Percentiles rank a stretch among this genome's conserved stretches.
These are phyloP conservation scores for Teunomyces funiuensis DNA, from an alignment of 805 yeast genomes.

Conservation along the genomic window DNA sequence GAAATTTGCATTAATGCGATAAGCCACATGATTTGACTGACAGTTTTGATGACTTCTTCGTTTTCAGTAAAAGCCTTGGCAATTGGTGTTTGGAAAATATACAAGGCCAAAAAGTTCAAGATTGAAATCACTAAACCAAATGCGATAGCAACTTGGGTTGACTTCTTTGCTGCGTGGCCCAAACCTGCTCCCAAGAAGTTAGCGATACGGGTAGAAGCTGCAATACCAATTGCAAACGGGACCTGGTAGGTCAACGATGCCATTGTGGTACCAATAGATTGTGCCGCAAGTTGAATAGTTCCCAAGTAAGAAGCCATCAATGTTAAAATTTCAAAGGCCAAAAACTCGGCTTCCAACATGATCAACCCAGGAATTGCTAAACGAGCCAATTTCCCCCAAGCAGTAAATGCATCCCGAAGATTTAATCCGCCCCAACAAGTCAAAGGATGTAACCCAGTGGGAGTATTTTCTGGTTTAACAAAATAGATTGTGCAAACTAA, in stretches of 20 bases:
- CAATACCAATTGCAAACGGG: conserved; percentile 59
- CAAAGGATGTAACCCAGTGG: conserved; percentile 50
- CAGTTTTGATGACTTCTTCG: conserved; percentile 50
- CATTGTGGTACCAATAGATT: conserved; percentile 45
- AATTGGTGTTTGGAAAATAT: conserved; percentile 31
- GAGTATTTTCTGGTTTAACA: conserved; percentile 40
- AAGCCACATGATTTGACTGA: conserved; percentile 55
- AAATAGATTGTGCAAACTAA: conserved; percentile 35
- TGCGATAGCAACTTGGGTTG: conserved; percentile 36
- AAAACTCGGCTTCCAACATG: conserved; percentile 61
- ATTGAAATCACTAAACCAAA: conserved; percentile 38
- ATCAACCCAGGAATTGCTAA: conserved; percentile 56
- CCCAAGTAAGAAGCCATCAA: conserved; percentile 56
- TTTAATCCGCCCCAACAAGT: conserved; percentile 49
- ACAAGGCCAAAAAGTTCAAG: conserved; percentile 32
- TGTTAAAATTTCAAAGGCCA: conserved; percentile 58
- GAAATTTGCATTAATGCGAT: conserved; percentile 68
- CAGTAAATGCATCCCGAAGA: conserved; percentile 38
- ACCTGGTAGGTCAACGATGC: conserved; percentile 50
- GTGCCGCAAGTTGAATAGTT: conserved; percentile 53
- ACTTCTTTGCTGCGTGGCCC: conserved; percentile 31
- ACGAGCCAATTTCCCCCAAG: conserved; percentile 45
- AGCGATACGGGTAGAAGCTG: conserved; percentile 57
- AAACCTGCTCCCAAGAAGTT: conserved; percentile 53
- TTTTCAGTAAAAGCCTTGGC: conserved; percentile 59